Evolutionary conservation across 768 basidiomycete species (phyloP).

Genomic region (Rhodotorula taiwanensis): DNA sequence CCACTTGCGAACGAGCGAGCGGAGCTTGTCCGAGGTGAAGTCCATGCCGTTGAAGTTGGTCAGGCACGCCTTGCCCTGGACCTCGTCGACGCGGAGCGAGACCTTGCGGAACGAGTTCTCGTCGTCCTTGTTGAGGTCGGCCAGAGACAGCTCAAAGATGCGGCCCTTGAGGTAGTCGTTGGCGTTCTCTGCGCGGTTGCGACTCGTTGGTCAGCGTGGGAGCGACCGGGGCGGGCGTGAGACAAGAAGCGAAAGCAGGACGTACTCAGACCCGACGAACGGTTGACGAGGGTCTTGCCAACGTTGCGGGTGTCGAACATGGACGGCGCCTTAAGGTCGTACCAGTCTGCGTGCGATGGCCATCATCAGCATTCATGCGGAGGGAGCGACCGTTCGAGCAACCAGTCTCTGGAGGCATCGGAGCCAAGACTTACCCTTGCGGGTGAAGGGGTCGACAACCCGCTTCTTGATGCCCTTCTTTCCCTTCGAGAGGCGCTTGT

Average conservation of each 20-base stretch:
- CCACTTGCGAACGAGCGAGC: constrained; percentile 99
- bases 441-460: constrained; percentile 98
- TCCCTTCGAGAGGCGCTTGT: constrained; percentile 95
- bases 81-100: constrained; percentile 82
- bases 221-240: too few relatives aligned
- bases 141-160: constrained; percentile 90
- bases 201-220: too few relatives aligned
- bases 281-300: constrained; percentile 97
- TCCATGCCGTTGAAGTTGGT: constrained; percentile 99
- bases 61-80: constrained; percentile 86
- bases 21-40: constrained; percentile 99
- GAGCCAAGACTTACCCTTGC: constrained; percentile 66
- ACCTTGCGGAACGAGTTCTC: constrained; percentile 99
- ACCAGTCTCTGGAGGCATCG: too few relatives aligned
- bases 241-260: constrained; percentile 55
- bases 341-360: constrained; percentile 66
- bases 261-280: constrained; percentile 79
- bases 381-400: too few relatives aligned
- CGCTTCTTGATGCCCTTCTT: constrained; percentile 99
- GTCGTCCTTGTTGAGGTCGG: constrained; percentile 98
- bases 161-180: constrained; percentile 97
- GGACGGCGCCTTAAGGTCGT: constrained; percentile 96
- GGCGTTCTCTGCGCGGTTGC: constrained; percentile 64
- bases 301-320: constrained; percentile 94
- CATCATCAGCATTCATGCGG: background rate